Evolutionary conservation across 345 rosid species (phyloP).

Genomic region (Camelina sativa): DNA sequence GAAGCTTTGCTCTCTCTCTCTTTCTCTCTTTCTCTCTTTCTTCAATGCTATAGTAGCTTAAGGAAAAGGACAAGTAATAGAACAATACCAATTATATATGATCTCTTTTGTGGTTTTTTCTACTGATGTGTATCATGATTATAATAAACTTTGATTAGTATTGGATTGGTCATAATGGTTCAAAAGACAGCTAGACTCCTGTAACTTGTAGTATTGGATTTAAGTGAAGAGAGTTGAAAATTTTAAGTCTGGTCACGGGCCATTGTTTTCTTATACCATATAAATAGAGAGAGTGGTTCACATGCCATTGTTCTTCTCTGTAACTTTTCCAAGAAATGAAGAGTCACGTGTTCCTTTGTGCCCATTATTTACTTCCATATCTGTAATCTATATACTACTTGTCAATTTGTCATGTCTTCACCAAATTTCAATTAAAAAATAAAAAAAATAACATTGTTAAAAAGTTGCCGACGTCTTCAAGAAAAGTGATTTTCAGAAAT

Average conservation of each 20-base stretch:
- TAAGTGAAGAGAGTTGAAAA: slow-evolving; percentile 36
- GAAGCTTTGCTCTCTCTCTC: slow-evolving; percentile 31
- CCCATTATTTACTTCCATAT: neutral
- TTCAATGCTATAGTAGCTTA: slow-evolving; percentile 5
- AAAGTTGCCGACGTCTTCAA: neutral
- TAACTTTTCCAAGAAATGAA: slow-evolving; percentile 37
- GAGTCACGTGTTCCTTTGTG: slow-evolving; percentile 43
- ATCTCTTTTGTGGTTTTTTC: slow-evolving; percentile 21
- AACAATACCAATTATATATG: slow-evolving; percentile 19
- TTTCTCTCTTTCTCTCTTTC: slow-evolving; percentile 4
- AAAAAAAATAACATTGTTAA: neutral
- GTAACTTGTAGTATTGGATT: slow-evolving; percentile 45
- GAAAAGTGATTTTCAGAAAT: too few relatives aligned
- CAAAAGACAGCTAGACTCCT: slow-evolving; percentile 38
- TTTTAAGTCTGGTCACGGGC: slow-evolving; percentile 46
- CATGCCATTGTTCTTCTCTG: slow-evolving; percentile 43
- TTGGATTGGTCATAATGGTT: slow-evolving; percentile 28
- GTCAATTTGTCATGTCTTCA: neutral
- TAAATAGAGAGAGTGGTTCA: slow-evolving; percentile 30
- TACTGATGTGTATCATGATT: slow-evolving; percentile 23
- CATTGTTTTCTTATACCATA: slow-evolving; percentile 39
- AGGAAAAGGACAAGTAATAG: slow-evolving; percentile 32
- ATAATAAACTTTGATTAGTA: slow-evolving; percentile 8
- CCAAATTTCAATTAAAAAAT: neutral
- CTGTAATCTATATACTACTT: neutral